A percentile compares a stretch with the other conserved stretches of the same genome.
Conservation (phyloP, 1,284 basidiomycete species). For the Microbotryum silenes-acaulis region DNA sequence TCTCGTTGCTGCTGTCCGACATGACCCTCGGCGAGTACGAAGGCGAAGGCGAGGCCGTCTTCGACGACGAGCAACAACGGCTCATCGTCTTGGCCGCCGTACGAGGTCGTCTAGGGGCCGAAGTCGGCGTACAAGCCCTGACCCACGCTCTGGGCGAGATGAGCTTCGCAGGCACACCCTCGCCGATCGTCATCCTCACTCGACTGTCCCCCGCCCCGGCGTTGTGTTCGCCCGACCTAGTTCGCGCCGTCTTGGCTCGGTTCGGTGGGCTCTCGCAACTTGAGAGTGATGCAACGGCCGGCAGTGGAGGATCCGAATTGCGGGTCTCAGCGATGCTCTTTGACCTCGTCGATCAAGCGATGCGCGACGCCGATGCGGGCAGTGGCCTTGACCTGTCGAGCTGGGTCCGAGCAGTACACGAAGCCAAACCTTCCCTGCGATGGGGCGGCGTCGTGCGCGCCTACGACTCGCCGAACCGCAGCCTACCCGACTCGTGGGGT, state of each 20-base stretch:
- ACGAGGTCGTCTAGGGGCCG: conserved; percentile 36
- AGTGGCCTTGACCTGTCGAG: conserved; percentile 9
- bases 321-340: conserved; percentile 22
- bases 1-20: conserved; percentile 68
- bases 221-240: conserved; percentile 48
- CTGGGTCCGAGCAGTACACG: conserved; percentile 25
- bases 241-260: conserved; percentile 58
- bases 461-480: conserved; percentile 68
- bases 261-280: conserved; percentile 51
- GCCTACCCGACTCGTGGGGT: conserved; percentile 71
- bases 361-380: conserved; percentile 17
- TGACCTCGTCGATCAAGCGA: conserved; percentile 26
- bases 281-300: background rate
- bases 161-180: conserved; percentile 10
- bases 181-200: conserved; percentile 18
- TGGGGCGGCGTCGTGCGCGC: conserved; percentile 71
- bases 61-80: conserved; percentile 34
- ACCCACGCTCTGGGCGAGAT: conserved; percentile 38
- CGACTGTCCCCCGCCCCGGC: conserved; percentile 29
- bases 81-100: conserved; percentile 35
- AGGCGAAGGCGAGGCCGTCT: conserved; percentile 25
- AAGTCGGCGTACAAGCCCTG: conserved; percentile 36
- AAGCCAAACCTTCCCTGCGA: conserved; percentile 25
- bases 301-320: conserved; percentile 13
- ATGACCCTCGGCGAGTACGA: conserved; percentile 30